Base-by-base conservation (phyloP, 2,329 filamentous ascomycete species). In the Cadophora luteo-olivacea region DNA sequence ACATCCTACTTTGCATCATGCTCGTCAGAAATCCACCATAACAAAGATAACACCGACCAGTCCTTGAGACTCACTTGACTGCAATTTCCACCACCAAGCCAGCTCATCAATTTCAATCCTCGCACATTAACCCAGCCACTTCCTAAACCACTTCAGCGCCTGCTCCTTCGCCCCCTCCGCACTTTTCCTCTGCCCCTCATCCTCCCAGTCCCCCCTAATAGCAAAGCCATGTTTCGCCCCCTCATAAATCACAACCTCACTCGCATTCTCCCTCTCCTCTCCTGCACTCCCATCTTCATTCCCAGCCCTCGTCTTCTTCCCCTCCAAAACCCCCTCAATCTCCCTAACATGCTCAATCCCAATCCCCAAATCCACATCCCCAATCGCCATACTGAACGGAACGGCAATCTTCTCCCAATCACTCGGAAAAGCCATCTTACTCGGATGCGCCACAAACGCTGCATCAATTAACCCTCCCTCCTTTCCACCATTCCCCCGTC, bases 361-460 rank as follows among this genome's bases (percentile, higher is more conserved):
- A 12, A 85, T 70, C 65, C 77, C 77, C 36, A 77, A 71, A 72
- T 87, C 85, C 6, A 76, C 72, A 48, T 83, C 81, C 3, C 80
- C 82, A 7, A 84, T 69, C 4, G 83, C 83, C 67, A 86, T 79
- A n/a, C 80, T 81, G 54, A 84, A 71, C 6, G 85, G 85, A 29
- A 79, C 68, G 3, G 71, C 73, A 3, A 84, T 75, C 48, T 78
- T 79, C 36, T 84, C 78, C 25, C 57, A 57, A 55, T 88, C 85
- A 12, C 69, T 78, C 0, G 83, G 83, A 3, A 87, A 65, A 0
- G 71, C 74, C 38, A 89, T 69, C 33, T 82, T 72, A 68, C 81
- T 84, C 3, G 86, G 85, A 72, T 87, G 85, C 9, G 80, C 84
- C 0, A 82, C 81, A 72, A 86, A 86, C 11, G 76, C 84, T 4